phyloP scores from a whole-genome alignment of 164 flowering plant genomes.

The Stephania cephalantha region DNA sequence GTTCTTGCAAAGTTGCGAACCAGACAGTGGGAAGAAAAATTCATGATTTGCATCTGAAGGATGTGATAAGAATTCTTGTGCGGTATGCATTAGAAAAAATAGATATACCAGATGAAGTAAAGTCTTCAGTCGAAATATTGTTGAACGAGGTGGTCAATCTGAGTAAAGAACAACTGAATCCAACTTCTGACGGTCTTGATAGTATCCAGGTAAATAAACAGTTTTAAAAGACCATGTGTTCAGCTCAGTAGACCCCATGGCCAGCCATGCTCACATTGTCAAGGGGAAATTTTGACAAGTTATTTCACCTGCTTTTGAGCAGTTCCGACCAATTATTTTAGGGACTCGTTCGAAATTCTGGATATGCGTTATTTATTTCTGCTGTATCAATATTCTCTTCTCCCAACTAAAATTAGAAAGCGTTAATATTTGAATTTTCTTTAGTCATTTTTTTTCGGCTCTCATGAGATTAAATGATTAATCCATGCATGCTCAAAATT shows the following conservation, averaged over 20 bases:
- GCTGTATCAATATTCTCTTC: not conserved
- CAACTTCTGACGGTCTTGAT: not conserved
- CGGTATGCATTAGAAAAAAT: slow-evolving; percentile 45
- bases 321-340: not conserved
- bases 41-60: slow-evolving; percentile 35
- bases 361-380: not conserved
- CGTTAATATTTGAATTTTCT: not conserved
- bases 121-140: slow-evolving; percentile 34
- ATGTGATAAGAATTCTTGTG: slow-evolving; percentile 46
- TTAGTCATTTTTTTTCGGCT: not conserved
- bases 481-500: not conserved
- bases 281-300: not conserved
- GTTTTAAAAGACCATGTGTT: not conserved
- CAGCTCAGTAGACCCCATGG: not conserved
- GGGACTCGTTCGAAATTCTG: not conserved
- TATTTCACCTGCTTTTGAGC: not conserved
- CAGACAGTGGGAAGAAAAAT: slow-evolving; percentile 29
- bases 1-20: slow-evolving; percentile 55
- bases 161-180: slow-evolving; percentile 17
- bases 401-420: not conserved
- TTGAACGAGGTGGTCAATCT: slow-evolving; percentile 44
- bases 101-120: slow-evolving; percentile 44
- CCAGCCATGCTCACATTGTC: not conserved
- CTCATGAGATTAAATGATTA: not conserved
- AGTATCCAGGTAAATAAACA: not conserved